Evolutionary conservation across 495 filamentous ascomycete genomes (phyloP).

Genomic region (Neurospora sp.): DNA sequence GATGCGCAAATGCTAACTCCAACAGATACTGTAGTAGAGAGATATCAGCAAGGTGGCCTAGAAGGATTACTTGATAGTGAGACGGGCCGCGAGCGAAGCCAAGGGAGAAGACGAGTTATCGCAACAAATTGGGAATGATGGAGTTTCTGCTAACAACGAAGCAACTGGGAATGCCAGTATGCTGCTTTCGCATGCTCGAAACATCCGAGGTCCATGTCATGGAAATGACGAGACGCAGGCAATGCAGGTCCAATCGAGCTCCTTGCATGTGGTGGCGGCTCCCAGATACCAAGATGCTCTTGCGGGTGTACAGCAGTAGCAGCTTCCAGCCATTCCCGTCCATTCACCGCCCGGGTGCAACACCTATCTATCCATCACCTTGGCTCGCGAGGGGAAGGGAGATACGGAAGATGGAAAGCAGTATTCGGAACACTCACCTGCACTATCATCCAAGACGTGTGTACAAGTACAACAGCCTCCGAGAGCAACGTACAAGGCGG

Average conservation of each 20-base stretch:
- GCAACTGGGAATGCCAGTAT: background rate
- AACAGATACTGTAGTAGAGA: conserved; percentile 8
- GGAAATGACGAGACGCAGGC: background rate
- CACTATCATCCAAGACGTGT: background rate
- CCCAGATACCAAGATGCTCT: background rate
- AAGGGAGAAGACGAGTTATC: background rate
- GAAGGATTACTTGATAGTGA: background rate
- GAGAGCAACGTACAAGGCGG: background rate
- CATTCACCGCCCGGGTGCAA: background rate
- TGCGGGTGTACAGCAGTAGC: background rate
- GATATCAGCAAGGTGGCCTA: conserved; percentile 5
- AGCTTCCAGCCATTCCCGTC: background rate
- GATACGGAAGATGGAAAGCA: background rate
- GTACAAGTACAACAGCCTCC: background rate
- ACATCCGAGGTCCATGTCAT: background rate
- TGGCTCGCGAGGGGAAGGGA: background rate
- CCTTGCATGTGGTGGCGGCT: background rate
- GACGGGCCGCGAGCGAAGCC: background rate
- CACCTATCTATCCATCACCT: background rate
- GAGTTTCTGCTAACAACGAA: background rate
- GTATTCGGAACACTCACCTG: background rate
- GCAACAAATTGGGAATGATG: background rate
- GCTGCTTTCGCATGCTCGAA: background rate
- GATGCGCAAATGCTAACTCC: conserved; percentile 7
- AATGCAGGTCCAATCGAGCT: background rate